phyloP scores from a whole-genome alignment of 75 land plant genomes.

The Ceratopteris richardii region DNA sequence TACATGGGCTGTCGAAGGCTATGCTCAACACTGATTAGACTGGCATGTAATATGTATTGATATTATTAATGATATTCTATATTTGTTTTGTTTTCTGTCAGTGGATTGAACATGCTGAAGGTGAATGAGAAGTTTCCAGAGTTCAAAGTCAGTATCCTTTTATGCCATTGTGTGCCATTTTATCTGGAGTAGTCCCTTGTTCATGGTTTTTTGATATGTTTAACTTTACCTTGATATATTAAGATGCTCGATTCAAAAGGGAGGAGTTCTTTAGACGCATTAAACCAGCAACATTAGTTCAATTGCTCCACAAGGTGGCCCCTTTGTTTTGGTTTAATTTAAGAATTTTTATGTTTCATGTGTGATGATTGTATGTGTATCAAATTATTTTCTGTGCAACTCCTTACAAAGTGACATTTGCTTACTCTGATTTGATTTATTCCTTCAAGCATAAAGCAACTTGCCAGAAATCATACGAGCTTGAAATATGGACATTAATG shows the following conservation, averaged over 20 bases:
- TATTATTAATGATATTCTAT: not conserved
- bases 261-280: conserved; percentile 13
- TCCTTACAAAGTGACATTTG: no score
- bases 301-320: no score
- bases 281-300: conserved; percentile 2
- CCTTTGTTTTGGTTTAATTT: no score
- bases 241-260: conserved; percentile 18
- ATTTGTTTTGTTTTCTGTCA: conserved; percentile 6
- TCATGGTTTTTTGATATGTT: not conserved
- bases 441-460: no score
- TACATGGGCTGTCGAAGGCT: not conserved
- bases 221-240: not conserved
- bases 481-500: no score
- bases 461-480: no score
- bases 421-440: no score
- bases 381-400: no score
- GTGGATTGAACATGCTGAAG: conserved; percentile 17
- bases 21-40: not conserved
- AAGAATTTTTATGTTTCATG: no score
- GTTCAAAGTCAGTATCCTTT: conserved; percentile 12
- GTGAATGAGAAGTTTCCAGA: conserved; percentile 14
- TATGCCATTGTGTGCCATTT: conserved; percentile 1
- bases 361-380: no score
- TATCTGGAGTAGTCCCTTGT: not conserved
- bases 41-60: not conserved